Percentiles rank a stretch among this genome's conserved stretches.
Conservation (phyloP, 768 basidiomycete genomes). For the Tylopilus sp. region DNA sequence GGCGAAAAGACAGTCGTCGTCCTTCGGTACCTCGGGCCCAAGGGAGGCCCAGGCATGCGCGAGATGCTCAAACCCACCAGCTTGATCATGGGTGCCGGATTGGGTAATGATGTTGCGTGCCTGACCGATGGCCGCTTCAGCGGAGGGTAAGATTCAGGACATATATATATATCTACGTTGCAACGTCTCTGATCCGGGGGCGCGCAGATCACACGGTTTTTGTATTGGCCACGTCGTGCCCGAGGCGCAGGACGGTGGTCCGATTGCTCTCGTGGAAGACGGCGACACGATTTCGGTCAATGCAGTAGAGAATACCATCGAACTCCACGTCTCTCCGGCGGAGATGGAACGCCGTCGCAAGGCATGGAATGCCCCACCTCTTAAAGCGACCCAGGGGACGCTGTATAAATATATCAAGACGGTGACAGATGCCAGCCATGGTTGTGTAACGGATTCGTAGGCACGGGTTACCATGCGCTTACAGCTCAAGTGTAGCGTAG, state of each 20-base stretch:
- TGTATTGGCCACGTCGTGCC: conserved; percentile 96
- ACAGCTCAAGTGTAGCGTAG: conserved; percentile 4
- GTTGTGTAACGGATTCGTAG: conserved; percentile 88
- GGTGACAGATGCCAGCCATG: conserved; percentile 88
- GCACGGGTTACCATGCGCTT: conserved; percentile 5
- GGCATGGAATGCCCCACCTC: conserved; percentile 79
- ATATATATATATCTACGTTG: conserved; percentile 4
- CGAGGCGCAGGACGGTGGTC: conserved; percentile 91
- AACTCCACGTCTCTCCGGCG: conserved; percentile 71
- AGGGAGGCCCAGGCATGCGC: conserved; percentile 98
- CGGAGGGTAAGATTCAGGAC: conserved; percentile 70
- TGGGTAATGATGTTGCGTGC: conserved; percentile 94
- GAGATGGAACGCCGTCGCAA: conserved; percentile 73
- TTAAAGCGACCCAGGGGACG: conserved; percentile 80
- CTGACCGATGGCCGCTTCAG: conserved; percentile 97
- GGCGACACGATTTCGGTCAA: conserved; percentile 88
- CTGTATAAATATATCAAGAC: conserved; percentile 86
- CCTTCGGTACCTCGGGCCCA: conserved; percentile 92
- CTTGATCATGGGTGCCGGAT: conserved; percentile 97
- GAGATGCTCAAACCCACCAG: conserved; percentile 99
- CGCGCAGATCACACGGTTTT: conserved; percentile 86
- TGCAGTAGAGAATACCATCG: conserved; percentile 81
- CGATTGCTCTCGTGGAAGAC: conserved; percentile 86
- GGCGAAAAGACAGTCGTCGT: conserved; percentile 97
- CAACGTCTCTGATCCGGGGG: conserved; percentile 12